Evolutionary conservation across 2,329 filamentous ascomycete genomes (phyloP), one percentile per base, ranked within the genome.

Genomic region (Fusarium brevicatenulatum): DNA sequence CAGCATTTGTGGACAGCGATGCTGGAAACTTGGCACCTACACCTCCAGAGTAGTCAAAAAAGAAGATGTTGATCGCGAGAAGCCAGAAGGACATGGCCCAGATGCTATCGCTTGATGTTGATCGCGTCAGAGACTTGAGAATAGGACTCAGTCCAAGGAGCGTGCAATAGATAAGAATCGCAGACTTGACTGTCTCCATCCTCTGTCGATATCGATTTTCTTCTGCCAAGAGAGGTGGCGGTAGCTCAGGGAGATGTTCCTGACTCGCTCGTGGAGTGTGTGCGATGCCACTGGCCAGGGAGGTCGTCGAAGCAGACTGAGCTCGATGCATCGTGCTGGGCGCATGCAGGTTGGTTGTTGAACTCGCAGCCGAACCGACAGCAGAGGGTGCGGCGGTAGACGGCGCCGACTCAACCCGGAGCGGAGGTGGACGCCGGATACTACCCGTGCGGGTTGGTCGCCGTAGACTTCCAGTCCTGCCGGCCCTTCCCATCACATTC

Each of bases 51-150:
- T 99, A 99, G 86, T 99, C 96, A 79, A 98, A 98, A 81, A 97
- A 98, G 83, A 97, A 97, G 70, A 98, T 94, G 81, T 99, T 99
- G 83, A 98, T 95, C 77, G 93, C 90, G 71, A 99, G 90, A 49
- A 99, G 88, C 91, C 95, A 96, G 78, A 94, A 95, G 56, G 94
- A 96, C 86, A 99, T 93, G 65, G 96, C 94, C 96, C 96, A 99
- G 80, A 99, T 99, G 47, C 93, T 96, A 86, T 99, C 96, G 63
- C 90, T 93, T 12, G 94, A 95, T 9, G 95, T 98, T 9, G 95
- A 98, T 56, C 89, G 90, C 2, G 96, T 99, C n/a, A 99, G 89
- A 4, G 95, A 98, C 82, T 98, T 98, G 70, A 99, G 90, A 72
- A 99, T 98, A 0, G 96, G 96, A 46, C 94, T 97, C 8, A 99